Conservation (phyloP, 2,329 filamentous ascomycete species). For the Colletotrichum limetticola region DNA sequence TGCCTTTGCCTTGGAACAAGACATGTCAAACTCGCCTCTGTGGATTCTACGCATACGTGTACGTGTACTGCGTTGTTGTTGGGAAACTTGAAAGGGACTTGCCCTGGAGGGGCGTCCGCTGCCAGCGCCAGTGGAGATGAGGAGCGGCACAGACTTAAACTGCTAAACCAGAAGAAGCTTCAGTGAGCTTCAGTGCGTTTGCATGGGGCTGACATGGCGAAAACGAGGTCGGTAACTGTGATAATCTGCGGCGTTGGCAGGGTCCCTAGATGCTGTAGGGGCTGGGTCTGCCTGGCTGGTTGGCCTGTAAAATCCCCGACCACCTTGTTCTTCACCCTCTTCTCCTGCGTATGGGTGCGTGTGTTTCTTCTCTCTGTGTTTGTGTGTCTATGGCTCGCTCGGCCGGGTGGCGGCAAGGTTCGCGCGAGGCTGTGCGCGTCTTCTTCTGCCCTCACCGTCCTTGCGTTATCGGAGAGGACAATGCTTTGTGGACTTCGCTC, state of each 20-base stretch:
- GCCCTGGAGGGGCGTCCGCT: neutral
- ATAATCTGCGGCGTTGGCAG: conserved; percentile 19
- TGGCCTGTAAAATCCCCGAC: conserved; percentile 4
- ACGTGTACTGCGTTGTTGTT: neutral
- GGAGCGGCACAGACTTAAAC: neutral
- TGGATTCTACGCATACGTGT: conserved; percentile 7
- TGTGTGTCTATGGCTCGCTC: neutral
- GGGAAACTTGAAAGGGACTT: neutral
- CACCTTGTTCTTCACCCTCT: neutral
- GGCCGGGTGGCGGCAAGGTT: conserved; percentile 16
- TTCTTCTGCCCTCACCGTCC: neutral
- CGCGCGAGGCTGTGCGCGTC: conserved; percentile 22
- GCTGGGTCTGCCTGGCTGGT: neutral
- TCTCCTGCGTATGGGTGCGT: neutral
- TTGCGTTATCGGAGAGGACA: conserved; percentile 28
- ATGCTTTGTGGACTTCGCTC: conserved; percentile 23
- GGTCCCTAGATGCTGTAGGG: neutral
- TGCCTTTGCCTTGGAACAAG: neutral
- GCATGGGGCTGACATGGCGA: neutral
- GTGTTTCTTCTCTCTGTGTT: neutral
- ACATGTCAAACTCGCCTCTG: conserved; percentile 11
- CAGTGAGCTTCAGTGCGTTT: neutral
- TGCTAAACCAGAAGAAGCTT: neutral
- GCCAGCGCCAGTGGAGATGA: conserved; percentile 25
- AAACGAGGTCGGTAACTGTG: neutral